Conservation (phyloP, 1,139 yeast species). For the Yamadazyma oceani region DNA sequence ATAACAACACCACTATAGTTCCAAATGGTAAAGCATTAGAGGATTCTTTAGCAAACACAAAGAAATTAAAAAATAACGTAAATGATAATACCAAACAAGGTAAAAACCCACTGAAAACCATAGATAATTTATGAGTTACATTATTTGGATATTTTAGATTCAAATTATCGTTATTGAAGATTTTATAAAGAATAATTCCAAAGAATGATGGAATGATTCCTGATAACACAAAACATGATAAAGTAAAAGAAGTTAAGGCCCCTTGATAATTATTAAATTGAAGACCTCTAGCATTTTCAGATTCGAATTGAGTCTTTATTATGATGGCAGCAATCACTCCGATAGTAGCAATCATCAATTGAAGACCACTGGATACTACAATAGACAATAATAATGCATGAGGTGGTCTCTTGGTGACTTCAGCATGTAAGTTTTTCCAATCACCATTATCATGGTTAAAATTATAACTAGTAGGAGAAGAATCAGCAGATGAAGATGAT, state of each 20-base stretch:
- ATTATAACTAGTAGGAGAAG: constrained; percentile 3
- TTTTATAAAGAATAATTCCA: constrained; percentile 61
- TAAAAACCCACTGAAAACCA: constrained; percentile 58
- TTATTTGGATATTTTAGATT: constrained; percentile 24
- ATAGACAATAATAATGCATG: constrained; percentile 50
- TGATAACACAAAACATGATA: constrained; percentile 62
- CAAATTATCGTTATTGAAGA: constrained; percentile 42
- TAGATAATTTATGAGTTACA: constrained; percentile 31
- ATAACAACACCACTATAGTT: constrained; percentile 58
- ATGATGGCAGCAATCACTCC: constrained; percentile 65
- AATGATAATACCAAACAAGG: constrained; percentile 59
- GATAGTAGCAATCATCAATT: constrained; percentile 59
- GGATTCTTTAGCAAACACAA: constrained; percentile 77
- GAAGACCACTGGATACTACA: constrained; percentile 73
- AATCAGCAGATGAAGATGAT: constrained; percentile 6
- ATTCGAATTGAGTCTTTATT: constrained; percentile 37
- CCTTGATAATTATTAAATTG: constrained; percentile 60
- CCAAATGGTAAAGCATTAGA: constrained; percentile 79
- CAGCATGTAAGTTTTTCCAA: constrained; percentile 58
- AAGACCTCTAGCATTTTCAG: constrained; percentile 22
- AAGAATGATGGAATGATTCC: constrained; percentile 74
- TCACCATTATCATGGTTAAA: constrained; percentile 7
- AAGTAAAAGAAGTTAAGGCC: constrained; percentile 56
- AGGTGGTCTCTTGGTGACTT: constrained; percentile 55
- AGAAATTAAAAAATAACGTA: constrained; percentile 58